phyloP scores from a whole-genome alignment of 768 basidiomycete species.

The Rickenella mellea region DNA sequence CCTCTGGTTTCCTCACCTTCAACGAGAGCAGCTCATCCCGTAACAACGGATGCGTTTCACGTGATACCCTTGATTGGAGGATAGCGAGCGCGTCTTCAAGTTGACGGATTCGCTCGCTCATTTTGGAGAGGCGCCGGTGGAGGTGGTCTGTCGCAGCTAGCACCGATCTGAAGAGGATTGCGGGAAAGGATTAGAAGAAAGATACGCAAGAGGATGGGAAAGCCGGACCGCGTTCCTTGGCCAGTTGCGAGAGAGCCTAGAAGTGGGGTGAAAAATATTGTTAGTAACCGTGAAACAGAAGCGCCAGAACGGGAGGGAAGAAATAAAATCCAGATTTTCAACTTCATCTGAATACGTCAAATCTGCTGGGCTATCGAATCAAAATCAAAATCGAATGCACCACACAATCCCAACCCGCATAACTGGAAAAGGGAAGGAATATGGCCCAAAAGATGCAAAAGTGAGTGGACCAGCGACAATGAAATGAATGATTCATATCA shows the following conservation, averaged over 20 bases:
- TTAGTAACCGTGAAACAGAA: background rate
- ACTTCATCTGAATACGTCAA: no score
- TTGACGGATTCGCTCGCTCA: constrained; percentile 54
- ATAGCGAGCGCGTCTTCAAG: constrained; percentile 50
- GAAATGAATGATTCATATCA: no score
- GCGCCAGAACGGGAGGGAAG: no score
- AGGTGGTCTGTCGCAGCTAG: constrained; percentile 60
- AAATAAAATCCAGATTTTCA: no score
- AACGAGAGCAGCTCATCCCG: constrained; percentile 49
- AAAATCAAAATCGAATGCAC: no score
- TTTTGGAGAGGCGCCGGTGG: constrained; percentile 51
- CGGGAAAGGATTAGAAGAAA: background rate
- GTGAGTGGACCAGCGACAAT: no score
- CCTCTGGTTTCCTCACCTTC: constrained; percentile 59
- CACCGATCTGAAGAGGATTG: constrained; percentile 37
- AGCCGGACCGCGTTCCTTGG: constrained; percentile 54
- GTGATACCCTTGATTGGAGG: constrained; percentile 30
- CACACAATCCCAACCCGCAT: no score
- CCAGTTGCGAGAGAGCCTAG: constrained; percentile 70
- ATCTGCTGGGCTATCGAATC: no score
- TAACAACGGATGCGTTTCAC: constrained; percentile 50
- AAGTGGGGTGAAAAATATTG: background rate
- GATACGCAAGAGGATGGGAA: background rate
- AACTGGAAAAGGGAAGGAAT: no score
- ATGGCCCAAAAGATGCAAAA: no score